Conservation (phyloP, 2,329 filamentous ascomycete species). For the Trichoderma guizhouense region DNA sequence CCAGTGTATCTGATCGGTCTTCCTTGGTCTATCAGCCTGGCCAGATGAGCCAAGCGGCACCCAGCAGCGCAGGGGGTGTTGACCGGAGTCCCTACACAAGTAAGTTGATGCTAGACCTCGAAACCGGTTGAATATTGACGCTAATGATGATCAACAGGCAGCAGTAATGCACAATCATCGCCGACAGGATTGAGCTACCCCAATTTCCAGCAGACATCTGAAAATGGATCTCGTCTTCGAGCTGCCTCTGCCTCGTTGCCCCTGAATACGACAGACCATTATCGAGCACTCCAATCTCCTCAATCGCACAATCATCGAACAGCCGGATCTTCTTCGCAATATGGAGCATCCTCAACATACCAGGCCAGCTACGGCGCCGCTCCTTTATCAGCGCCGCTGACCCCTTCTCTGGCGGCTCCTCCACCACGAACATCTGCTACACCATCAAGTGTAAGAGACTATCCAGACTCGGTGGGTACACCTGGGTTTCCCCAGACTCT, state of each 20-base stretch:
- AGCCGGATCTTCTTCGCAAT: conserved; percentile 36
- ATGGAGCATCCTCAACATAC: conserved; percentile 44
- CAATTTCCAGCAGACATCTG: conserved; percentile 40
- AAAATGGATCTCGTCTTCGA: conserved; percentile 46
- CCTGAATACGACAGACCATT: conserved; percentile 44
- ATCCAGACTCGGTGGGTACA: conserved; percentile 49
- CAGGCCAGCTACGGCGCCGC: conserved; percentile 52
- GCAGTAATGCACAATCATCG: conserved; percentile 44
- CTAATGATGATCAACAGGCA: neutral
- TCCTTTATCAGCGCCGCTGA: conserved; percentile 45
- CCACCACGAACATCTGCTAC: conserved; percentile 23
- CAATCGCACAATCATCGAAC: neutral
- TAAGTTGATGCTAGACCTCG: conserved; percentile 31
- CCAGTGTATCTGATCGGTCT: conserved; percentile 45
- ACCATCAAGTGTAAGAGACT: conserved; percentile 40
- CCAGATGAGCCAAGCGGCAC: conserved; percentile 34
- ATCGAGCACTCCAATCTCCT: conserved; percentile 30
- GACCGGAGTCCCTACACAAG: conserved; percentile 52
- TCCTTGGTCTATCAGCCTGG: conserved; percentile 50
- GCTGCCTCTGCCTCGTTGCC: conserved; percentile 48
- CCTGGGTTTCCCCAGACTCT: conserved; percentile 51
- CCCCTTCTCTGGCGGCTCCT: conserved; percentile 23
- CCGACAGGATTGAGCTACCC: conserved; percentile 50
- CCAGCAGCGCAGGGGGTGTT: conserved; percentile 43
- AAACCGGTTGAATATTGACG: neutral